phyloP scores from a whole-genome alignment of 1,284 basidiomycete genomes.

The Pyrrhoderma lamaoense region DNA sequence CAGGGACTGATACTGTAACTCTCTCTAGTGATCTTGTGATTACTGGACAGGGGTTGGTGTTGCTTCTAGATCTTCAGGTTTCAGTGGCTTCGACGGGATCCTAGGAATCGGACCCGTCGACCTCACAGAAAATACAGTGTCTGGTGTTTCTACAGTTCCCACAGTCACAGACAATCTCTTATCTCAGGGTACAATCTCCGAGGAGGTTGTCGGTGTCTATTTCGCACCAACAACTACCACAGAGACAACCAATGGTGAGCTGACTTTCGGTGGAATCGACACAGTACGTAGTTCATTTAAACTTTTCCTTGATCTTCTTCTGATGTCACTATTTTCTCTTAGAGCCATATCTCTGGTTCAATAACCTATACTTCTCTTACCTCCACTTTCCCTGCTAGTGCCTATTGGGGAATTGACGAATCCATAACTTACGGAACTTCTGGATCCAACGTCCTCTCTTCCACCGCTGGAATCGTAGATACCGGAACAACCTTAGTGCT shows the following conservation, averaged over 20 bases:
- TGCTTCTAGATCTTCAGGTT: constrained; percentile 18
- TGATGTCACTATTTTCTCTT: too few species aligned
- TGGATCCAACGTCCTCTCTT: constrained; percentile 16
- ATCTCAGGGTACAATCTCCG: constrained; percentile 20
- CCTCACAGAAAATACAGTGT: constrained; percentile 22
- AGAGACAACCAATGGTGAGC: constrained; percentile 21
- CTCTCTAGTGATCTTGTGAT: constrained; percentile 18
- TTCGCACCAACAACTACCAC: constrained; percentile 20
- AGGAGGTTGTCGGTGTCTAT: constrained; percentile 22
- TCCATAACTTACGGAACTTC: constrained; percentile 24
- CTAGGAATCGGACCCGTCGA: constrained; percentile 22
- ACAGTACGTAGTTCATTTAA: not conserved
- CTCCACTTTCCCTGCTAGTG: constrained; percentile 22
- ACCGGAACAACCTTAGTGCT: constrained; percentile 21
- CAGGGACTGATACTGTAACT: constrained; percentile 19
- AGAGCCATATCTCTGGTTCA: constrained; percentile 19
- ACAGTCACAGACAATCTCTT: constrained; percentile 23
- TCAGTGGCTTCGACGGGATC: constrained; percentile 20
- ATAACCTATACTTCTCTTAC: constrained; percentile 15
- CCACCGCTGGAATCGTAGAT: constrained; percentile 24
- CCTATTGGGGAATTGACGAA: constrained; percentile 32
- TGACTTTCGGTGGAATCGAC: constrained; percentile 23
- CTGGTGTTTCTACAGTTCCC: constrained; percentile 18
- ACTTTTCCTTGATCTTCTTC: too few species aligned
- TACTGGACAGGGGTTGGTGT: constrained; percentile 20